phyloP scores from a whole-genome alignment of 2,329 filamentous ascomycete genomes.

The Monilinia fructicola region DNA sequence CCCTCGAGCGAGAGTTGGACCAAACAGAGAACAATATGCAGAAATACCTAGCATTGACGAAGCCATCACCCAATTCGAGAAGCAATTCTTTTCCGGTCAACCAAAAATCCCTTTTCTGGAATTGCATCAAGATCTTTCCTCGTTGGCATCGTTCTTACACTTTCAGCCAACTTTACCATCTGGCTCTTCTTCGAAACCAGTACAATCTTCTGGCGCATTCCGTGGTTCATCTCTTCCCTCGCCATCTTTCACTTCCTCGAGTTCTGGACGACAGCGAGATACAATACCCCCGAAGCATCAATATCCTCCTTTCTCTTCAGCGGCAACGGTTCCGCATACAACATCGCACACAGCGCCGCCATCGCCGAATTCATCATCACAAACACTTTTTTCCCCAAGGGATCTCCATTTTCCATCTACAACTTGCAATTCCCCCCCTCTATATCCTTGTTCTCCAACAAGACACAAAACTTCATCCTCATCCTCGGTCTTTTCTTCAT shows the following conservation, averaged over 20 bases:
- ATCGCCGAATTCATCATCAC: slow-evolving; percentile 69
- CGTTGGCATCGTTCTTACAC: slow-evolving; percentile 36
- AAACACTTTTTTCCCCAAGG: slow-evolving; percentile 52
- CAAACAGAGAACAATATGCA: slow-evolving; percentile 13
- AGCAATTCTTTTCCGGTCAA: slow-evolving; percentile 35
- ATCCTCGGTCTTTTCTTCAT: slow-evolving; percentile 63
- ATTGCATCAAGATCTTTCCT: slow-evolving; percentile 42
- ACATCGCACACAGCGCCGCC: slow-evolving; percentile 75
- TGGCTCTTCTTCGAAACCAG: slow-evolving; percentile 29
- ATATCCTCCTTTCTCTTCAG: slow-evolving; percentile 79
- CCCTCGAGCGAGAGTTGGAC: slow-evolving; percentile 2
- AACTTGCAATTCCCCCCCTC: not conserved
- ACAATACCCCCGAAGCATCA: slow-evolving; percentile 73
- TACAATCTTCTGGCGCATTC: slow-evolving; percentile 54
- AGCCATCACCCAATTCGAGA: slow-evolving; percentile 35
- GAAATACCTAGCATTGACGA: slow-evolving; percentile 28
- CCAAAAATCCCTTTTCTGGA: slow-evolving; percentile 41
- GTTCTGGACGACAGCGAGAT: slow-evolving; percentile 83
- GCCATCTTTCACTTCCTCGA: slow-evolving; percentile 92
- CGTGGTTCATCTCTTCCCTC: slow-evolving; percentile 68
- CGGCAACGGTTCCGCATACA: slow-evolving; percentile 81
- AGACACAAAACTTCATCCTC: slow-evolving; percentile 43
- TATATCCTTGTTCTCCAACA: slow-evolving; percentile 27
- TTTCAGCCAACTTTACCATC: slow-evolving; percentile 33
- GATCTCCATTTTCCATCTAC: not conserved